phyloP scores from a whole-genome alignment of 352 stramenopile species.

The Globisporangium mamillatum region DNA sequence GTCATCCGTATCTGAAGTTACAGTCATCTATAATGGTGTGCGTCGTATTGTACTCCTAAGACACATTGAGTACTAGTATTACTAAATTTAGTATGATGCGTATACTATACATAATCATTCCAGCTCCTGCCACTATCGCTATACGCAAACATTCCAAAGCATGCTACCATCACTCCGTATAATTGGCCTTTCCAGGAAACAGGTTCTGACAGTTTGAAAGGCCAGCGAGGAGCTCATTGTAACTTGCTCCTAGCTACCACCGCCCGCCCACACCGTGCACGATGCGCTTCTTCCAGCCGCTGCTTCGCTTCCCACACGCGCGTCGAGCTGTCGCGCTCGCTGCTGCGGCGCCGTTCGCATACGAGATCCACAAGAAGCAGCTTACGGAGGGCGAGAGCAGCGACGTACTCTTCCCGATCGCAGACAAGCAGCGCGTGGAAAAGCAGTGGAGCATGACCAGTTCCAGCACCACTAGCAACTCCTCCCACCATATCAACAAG shows the following conservation, averaged over 20 bases:
- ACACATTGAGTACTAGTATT: no score
- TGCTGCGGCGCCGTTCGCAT: not conserved
- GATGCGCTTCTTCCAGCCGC: conserved; percentile 3
- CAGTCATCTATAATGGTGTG: not conserved
- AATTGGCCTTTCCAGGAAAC: not conserved
- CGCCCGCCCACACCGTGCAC: not conserved
- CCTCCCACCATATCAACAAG: not conserved
- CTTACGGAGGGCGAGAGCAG: not conserved
- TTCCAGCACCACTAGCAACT: not conserved
- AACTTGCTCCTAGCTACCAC: not conserved
- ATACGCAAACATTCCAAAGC: no score
- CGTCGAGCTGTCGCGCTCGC: not conserved
- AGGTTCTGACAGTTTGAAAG: not conserved
- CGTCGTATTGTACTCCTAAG: no score
- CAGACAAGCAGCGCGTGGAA: conserved; percentile 8
- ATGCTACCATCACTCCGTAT: not conserved
- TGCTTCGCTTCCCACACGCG: not conserved
- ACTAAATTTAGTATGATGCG: no score
- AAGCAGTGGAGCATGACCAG: conserved; percentile 11
- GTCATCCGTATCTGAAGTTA: no score
- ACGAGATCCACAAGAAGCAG: conserved; percentile 6
- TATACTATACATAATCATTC: not conserved
- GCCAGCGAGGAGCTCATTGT: not conserved
- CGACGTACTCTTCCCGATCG: conserved; percentile 7
- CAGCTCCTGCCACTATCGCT: no score